Conservation (phyloP, 495 filamentous ascomycete genomes). For the Chaetomidium leptoderma region DNA sequence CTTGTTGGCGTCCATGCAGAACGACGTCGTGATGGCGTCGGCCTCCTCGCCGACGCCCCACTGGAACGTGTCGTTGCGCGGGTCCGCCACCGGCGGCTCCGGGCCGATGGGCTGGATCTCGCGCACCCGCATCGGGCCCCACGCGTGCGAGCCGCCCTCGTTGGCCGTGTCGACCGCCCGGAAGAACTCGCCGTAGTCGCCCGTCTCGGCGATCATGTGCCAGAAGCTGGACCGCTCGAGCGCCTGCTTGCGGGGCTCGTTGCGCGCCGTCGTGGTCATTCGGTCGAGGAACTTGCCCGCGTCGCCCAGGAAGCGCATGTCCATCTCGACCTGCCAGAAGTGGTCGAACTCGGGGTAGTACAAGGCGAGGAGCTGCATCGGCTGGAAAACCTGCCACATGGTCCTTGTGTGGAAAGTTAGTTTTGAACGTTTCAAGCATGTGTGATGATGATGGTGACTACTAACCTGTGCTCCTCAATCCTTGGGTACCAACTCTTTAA, state of each 20-base stretch:
- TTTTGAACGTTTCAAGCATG: neutral
- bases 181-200: conserved; percentile 25
- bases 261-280: conserved; percentile 46
- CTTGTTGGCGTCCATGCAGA: conserved; percentile 47
- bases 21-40: conserved; percentile 51
- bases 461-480: conserved; percentile 35
- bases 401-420: conserved; percentile 21
- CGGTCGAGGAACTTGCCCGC: conserved; percentile 51
- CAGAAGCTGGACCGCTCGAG: conserved; percentile 36
- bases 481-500: conserved; percentile 40
- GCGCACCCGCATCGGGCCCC: conserved; percentile 54
- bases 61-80: conserved; percentile 44
- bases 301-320: conserved; percentile 54
- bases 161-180: conserved; percentile 25
- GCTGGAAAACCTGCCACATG: conserved; percentile 38
- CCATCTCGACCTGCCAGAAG: conserved; percentile 61
- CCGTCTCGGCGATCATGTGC: conserved; percentile 35
- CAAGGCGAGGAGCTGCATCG: conserved; percentile 55
- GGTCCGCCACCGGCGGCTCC: conserved; percentile 41
- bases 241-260: conserved; percentile 50
- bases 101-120: conserved; percentile 48
- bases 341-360: conserved; percentile 57
- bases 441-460: neutral
- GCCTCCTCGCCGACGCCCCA: conserved; percentile 61
- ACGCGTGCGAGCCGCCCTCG: conserved; percentile 41